phyloP scores from a whole-genome alignment of 2,329 filamentous ascomycete genomes.

The Curvularia lunata region DNA sequence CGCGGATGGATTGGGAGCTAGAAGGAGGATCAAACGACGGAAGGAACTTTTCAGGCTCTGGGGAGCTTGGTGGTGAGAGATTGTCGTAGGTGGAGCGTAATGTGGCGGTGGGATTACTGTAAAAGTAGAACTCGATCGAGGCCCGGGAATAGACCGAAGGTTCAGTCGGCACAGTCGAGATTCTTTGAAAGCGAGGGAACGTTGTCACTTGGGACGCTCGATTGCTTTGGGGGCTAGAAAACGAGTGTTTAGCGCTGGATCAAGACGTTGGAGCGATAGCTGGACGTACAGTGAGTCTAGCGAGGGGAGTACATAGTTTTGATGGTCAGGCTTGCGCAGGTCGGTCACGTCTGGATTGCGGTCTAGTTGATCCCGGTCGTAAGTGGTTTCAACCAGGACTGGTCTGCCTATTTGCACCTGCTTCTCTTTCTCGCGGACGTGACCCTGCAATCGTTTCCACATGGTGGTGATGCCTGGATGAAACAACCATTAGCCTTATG shows the following conservation, averaged over 20 bases:
- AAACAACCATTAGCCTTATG: conserved; percentile 36
- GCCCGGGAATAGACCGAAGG: conserved; percentile 69
- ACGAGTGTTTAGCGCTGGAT: conserved; percentile 9
- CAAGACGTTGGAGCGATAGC: conserved; percentile 1
- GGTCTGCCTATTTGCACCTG: conserved; percentile 51
- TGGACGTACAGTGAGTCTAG: conserved; percentile 34
- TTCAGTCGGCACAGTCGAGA: conserved; percentile 39
- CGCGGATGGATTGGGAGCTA: conserved; percentile 44
- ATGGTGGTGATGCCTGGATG: conserved; percentile 43
- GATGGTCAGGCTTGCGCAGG: conserved; percentile 37
- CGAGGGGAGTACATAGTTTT: conserved; percentile 30
- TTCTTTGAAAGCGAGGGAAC: conserved; percentile 63
- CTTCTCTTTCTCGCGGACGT: conserved; percentile 52
- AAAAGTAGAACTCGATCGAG: conserved; percentile 49
- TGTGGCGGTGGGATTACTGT: conserved; percentile 27
- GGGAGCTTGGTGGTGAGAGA: conserved; percentile 49
- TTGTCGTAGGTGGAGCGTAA: conserved; percentile 39
- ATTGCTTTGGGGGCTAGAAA: conserved; percentile 30
- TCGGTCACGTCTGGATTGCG: conserved; percentile 42
- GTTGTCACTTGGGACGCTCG: conserved; percentile 39
- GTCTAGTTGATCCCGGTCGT: conserved; percentile 54
- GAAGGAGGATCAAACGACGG: conserved; percentile 28
- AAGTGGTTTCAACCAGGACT: conserved; percentile 54
- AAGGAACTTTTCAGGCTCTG: conserved; percentile 40
- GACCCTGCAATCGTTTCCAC: conserved; percentile 62